Base-by-base conservation (phyloP, 768 basidiomycete species). In the Pleurotus tuber-regium region DNA sequence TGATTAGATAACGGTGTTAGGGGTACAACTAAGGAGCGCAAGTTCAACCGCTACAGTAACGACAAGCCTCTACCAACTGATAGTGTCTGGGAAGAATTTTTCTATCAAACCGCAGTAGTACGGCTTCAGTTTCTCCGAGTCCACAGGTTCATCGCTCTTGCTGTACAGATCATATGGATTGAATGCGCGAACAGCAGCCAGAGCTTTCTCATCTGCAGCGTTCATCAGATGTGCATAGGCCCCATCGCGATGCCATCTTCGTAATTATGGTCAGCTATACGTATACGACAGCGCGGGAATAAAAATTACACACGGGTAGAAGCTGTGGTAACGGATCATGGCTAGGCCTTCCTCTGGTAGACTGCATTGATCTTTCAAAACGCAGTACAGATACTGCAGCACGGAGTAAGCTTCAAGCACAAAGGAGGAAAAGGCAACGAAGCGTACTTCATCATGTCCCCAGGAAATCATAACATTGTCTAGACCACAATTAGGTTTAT, bases 401-500 rank as follows among this genome's bases (percentile, higher is more conserved):
- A 19, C 19, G 42, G 11, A 25, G 21, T 28, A 8, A 23, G 8
- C 49, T 31, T 9, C 12, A 44, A 38, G 12, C 4, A 10, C 10
- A 16, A 29, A 2, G 19, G 16, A 29, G 2, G 25, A 19, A 8
- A 11, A 43, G n/a, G 3, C 42, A 33, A 24, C 3, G 12, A 40
- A 36, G 38, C 31, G 40, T 53, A 36, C 57, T 52, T 59, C 91
- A 61, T 94, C 92, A 61, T 95, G 92, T 11, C 92, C 92, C 87
- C 88, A 93, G 26, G 83, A 86, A 21, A 95, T 69, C 88, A 92
- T 89, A 43, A 92, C 87, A 60, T 90, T 88, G 54, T 89, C 87
- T 4, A 92, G 78, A 4, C 89, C 89, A 59, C 90, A 91, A 52
- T 88, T 70, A 0, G 86, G 81, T 59, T 82, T 67, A 62, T 92